Percentiles rank a stretch among this genome's conserved stretches.
Evolutionary conservation across 805 yeast genomes (phyloP).

Genomic region (Yamadazyma endophytica): DNA sequence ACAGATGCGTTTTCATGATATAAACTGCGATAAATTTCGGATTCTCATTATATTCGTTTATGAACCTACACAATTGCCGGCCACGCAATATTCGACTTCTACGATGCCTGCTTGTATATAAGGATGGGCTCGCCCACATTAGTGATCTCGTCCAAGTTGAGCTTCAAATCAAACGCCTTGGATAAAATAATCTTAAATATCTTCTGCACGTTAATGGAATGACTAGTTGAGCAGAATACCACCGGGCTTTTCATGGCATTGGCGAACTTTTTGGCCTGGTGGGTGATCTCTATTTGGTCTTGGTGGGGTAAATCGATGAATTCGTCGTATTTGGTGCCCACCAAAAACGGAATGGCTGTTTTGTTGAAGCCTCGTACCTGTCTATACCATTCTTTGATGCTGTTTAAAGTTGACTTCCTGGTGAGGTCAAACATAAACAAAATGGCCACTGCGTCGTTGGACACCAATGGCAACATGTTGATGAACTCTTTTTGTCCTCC

Average conservation of each 20-base stretch:
- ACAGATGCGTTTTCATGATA: no score
- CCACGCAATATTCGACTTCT: no score
- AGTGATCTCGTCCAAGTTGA: constrained; percentile 78
- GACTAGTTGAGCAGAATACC: constrained; percentile 86
- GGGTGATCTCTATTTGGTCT: constrained; percentile 81
- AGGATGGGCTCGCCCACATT: constrained; percentile 90
- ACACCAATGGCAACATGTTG: constrained; percentile 90
- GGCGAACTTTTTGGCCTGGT: constrained; percentile 80
- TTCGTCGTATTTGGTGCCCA: constrained; percentile 91
- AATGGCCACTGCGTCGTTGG: constrained; percentile 88
- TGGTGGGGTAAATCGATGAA: constrained; percentile 74
- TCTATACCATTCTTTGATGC: constrained; percentile 93
- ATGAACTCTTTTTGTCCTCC: constrained; percentile 96
- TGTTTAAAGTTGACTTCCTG: constrained; percentile 76
- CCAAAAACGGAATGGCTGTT: constrained; percentile 84
- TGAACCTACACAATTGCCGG: no score
- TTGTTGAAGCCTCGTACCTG: constrained; percentile 86
- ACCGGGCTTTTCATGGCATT: constrained; percentile 83
- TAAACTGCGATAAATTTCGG: no score
- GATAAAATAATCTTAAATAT: constrained; percentile 87
- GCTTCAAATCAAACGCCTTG: constrained; percentile 81
- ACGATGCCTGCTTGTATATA: constrained; percentile 51
- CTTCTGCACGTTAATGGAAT: constrained; percentile 89
- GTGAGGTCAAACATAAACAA: constrained; percentile 86
- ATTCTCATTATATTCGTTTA: no score